Evolutionary conservation across 768 basidiomycete genomes (phyloP).

Genomic region (Lactarius sp.): DNA sequence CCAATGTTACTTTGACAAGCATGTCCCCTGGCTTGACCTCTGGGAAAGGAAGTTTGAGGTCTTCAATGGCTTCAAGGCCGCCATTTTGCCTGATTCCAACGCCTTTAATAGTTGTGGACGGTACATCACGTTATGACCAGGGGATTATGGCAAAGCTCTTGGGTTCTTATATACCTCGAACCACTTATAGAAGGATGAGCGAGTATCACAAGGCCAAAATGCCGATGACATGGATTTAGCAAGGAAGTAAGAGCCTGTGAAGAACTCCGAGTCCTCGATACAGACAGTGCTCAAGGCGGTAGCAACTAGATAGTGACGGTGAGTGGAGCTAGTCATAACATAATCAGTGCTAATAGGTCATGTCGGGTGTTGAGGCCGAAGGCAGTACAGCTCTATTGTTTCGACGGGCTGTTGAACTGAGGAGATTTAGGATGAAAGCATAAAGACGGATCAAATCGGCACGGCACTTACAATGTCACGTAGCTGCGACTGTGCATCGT

Average conservation of each 20-base stretch:
- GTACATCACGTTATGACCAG: constrained; percentile 36
- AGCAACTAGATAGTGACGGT: neutral
- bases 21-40: constrained; percentile 54
- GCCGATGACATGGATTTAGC: neutral
- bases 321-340: neutral
- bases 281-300: neutral
- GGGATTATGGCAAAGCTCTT: neutral
- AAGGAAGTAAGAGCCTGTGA: neutral
- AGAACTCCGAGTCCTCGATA: constrained; percentile 4
- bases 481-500: constrained; percentile 82
- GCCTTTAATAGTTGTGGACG: constrained; percentile 56
- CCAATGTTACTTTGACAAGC: constrained; percentile 39
- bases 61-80: constrained; percentile 70
- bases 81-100: constrained; percentile 70
- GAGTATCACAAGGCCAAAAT: neutral
- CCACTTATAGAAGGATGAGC: neutral
- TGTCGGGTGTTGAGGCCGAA: neutral
- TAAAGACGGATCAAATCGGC: neutral
- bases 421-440: neutral
- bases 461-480: constrained; percentile 62
- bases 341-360: neutral
- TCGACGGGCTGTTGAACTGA: constrained; percentile 51
- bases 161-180: neutral
- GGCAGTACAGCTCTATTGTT: constrained; percentile 23
- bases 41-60: constrained; percentile 63